Percentiles rank a stretch among this genome's conserved stretches.
These are phyloP conservation scores for Viridothelium virens DNA, from an alignment of 495 filamentous ascomycete species.

Conservation along the genomic window DNA sequence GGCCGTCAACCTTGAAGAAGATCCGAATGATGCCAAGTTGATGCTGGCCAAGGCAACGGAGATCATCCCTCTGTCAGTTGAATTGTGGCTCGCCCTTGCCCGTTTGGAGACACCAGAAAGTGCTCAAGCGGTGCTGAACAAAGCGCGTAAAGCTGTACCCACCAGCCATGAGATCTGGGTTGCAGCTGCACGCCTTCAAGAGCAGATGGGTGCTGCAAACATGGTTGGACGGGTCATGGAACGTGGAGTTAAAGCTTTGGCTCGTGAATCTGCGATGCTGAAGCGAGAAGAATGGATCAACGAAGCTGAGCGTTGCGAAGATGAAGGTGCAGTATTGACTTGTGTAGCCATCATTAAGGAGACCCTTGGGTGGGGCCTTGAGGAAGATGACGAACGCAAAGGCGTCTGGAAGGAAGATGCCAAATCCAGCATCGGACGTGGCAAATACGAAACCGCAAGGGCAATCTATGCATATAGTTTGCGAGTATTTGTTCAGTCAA, in stretches of 20 bases:
- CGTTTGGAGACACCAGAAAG: constrained; percentile 82
- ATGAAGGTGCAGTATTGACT: constrained; percentile 79
- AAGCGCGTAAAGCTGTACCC: constrained; percentile 84
- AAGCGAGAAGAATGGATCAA: constrained; percentile 95
- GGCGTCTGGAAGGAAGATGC: constrained; percentile 94
- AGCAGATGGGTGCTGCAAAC: constrained; percentile 68
- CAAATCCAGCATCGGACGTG: constrained; percentile 63
- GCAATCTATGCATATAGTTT: constrained; percentile 90
- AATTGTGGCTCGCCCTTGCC: constrained; percentile 89
- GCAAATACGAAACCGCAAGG: constrained; percentile 78
- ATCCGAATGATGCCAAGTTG: constrained; percentile 73
- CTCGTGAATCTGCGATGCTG: constrained; percentile 86
- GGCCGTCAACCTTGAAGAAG: constrained; percentile 90
- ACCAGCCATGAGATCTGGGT: constrained; percentile 95
- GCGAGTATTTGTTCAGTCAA: constrained; percentile 75
- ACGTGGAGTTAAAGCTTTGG: constrained; percentile 81
- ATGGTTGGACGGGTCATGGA: constrained; percentile 83
- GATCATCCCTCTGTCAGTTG: constrained; percentile 83
- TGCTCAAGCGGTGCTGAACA: constrained; percentile 89
- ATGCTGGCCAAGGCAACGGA: constrained; percentile 89
- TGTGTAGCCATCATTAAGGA: constrained; percentile 83
- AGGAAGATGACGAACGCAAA: constrained; percentile 94
- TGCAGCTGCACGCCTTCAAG: constrained; percentile 82
- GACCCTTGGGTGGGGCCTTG: constrained; percentile 86
- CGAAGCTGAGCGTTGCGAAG: constrained; percentile 91